These are phyloP conservation scores for Phaffia australis DNA, from an alignment of 768 basidiomycete genomes.

Conservation along the genomic window DNA sequence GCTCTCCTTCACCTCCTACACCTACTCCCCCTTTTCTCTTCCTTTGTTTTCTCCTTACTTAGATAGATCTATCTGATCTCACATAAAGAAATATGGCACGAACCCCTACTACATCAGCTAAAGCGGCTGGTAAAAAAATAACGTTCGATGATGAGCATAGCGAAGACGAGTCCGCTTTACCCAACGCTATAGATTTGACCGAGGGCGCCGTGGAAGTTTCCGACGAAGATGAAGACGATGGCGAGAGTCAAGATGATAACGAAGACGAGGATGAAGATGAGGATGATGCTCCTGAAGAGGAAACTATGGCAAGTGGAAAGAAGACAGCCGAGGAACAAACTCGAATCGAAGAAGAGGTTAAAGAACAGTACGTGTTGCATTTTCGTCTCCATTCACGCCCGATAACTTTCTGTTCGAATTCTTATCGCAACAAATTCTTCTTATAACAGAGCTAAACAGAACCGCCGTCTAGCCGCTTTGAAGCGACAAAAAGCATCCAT, in stretches of 20 bases:
- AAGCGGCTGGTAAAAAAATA: slow-evolving; percentile 5
- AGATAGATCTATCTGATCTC: no score
- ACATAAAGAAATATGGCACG: neutral
- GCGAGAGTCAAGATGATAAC: neutral
- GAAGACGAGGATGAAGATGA: slow-evolving; percentile 3
- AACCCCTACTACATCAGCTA: neutral
- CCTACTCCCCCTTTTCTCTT: no score
- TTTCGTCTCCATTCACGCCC: neutral
- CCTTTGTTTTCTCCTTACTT: no score
- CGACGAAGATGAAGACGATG: neutral
- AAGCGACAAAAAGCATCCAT: slow-evolving; percentile 5
- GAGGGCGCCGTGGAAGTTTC: neutral
- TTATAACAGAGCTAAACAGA: slow-evolving; percentile 8
- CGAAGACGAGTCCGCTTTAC: no score
- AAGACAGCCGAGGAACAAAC: slow-evolving; percentile 6
- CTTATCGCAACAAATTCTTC: neutral
- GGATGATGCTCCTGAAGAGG: slow-evolving; percentile 18
- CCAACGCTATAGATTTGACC: neutral
- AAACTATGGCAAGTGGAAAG: slow-evolving; percentile 8
- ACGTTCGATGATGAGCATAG: neutral
- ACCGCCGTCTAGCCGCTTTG: slow-evolving; percentile 12
- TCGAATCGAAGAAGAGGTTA: neutral
- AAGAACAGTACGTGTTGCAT: slow-evolving; percentile 1
- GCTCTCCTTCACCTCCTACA: no score
- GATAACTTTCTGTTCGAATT: neutral